Percentiles rank a stretch among this genome's conserved stretches.
These are phyloP conservation scores for Prosopis cineraria DNA, from an alignment of 306 rosid species.

Conservation along the genomic window DNA sequence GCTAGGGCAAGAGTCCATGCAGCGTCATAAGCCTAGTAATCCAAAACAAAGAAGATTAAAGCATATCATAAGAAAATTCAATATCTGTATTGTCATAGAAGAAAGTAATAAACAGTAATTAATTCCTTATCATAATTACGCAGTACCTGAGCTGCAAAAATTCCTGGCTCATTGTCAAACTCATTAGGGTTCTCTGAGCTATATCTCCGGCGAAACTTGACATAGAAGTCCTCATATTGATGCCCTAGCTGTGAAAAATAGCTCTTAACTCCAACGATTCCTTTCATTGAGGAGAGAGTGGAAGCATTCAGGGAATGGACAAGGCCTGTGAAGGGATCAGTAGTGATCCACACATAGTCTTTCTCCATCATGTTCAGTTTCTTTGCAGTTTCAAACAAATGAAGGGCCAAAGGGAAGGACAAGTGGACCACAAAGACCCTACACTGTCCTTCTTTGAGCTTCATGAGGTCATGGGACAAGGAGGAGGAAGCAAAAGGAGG, in stretches of 20 bases:
- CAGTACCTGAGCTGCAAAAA: slow-evolving; percentile 29
- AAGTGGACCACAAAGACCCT: slow-evolving; percentile 51
- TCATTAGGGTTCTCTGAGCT: slow-evolving; percentile 34
- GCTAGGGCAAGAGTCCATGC: slow-evolving; percentile 39
- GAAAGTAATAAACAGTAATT: too few species aligned
- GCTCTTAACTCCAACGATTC: slow-evolving; percentile 45
- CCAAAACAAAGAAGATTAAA: slow-evolving; percentile 30
- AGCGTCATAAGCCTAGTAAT: slow-evolving; percentile 54
- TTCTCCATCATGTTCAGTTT: slow-evolving; percentile 47
- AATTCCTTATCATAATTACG: background rate
- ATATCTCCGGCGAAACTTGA: slow-evolving; percentile 32
- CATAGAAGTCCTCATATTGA: slow-evolving; percentile 20
- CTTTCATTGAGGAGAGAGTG: slow-evolving; percentile 41
- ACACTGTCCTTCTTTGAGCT: slow-evolving; percentile 35
- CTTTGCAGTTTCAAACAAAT: slow-evolving; percentile 39
- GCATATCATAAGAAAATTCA: too few species aligned
- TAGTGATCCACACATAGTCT: slow-evolving; percentile 53
- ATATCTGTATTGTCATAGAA: too few species aligned
- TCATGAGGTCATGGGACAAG: slow-evolving; percentile 38
- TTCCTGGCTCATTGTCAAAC: slow-evolving; percentile 41
- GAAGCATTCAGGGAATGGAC: slow-evolving; percentile 49
- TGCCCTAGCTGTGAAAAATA: slow-evolving; percentile 11
- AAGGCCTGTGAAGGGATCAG: slow-evolving; percentile 45
- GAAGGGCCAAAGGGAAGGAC: slow-evolving; percentile 34
- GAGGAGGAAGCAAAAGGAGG: slow-evolving; percentile 38